Base-by-base conservation (phyloP, 768 basidiomycete species). In the Lactifluus piperatus region DNA sequence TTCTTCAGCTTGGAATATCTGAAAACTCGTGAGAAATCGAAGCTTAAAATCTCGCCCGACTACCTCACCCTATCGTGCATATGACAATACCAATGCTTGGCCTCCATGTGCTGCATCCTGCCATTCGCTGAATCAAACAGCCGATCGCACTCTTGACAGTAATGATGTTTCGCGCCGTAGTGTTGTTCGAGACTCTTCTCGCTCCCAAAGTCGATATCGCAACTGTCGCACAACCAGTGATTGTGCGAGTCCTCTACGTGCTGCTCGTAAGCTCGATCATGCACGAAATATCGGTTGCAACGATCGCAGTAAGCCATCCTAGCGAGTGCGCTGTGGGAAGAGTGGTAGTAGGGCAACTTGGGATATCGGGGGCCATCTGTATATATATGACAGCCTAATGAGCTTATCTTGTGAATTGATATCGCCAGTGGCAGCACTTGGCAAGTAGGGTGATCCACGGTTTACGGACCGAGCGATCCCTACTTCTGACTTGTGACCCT, bases 1-100 rank as follows among this genome's bases (percentile, higher is more conserved):
- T 6, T 51, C 0, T 0, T 70, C 72, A 52, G 65, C 73, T 54
- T 62, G 62, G 68, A 83, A 81, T 55, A 81, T 58, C 60, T 60
- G 30, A 30, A 30, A 9, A 30, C 11, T 24, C 34, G 29, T 27
- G 27, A 47, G 18, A 45, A 45, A 24, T 2, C 24, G 26, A 13
- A 13, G 4, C 44, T 16, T 8, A 6, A 10, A 5, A 26, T 26
- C 6, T 3, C 14, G 16, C 3, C 3, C 13, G 16, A 9, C 18
- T 41, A n/a, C 16, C 56, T 50, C 27, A 57, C 56, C 49, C 29
- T 32, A 1, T 44, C 24, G 16, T 57, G 56, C 22, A 16, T 26
- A 26, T 51, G 27, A 36, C 56, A 57, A 9, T 51, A 51, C 56
- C 56, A 50, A n/a, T 51, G 56, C n/a, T 44, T 41, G 3, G 49